Conservation (phyloP, 257 asterid species). For the Solanum ahanhuiri region DNA sequence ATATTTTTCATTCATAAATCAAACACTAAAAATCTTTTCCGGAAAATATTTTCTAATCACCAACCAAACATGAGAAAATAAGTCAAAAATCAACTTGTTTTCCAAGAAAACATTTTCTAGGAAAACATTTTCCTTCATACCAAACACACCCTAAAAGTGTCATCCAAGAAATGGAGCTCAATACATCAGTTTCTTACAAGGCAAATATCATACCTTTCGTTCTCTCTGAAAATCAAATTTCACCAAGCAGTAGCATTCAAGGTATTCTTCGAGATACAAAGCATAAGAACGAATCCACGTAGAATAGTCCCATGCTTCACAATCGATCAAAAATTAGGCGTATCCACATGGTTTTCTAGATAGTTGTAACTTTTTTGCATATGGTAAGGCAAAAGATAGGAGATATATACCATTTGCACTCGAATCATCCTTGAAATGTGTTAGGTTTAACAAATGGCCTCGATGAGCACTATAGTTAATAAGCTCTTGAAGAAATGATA, state of each 20-base stretch:
- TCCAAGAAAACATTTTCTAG: no score
- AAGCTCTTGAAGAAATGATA: constrained; percentile 57
- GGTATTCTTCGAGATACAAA: constrained; percentile 64
- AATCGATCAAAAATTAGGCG: constrained; percentile 8
- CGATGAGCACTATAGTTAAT: constrained; percentile 32
- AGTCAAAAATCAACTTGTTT: no score
- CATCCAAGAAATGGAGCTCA: no score
- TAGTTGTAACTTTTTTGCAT: background rate
- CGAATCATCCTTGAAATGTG: constrained; percentile 72
- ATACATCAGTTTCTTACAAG: background rate
- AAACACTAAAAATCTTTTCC: no score
- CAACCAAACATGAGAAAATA: no score
- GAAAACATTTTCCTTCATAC: no score
- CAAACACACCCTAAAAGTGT: no score
- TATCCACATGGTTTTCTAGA: constrained; percentile 4
- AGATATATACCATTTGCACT: constrained; percentile 39
- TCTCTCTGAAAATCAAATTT: constrained; percentile 63
- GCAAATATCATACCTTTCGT: background rate
- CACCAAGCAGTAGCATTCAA: constrained; percentile 54
- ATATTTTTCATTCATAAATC: no score
- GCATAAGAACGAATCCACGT: constrained; percentile 63
- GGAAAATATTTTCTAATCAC: no score
- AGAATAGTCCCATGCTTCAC: constrained; percentile 65
- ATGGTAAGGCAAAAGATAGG: constrained; percentile 1
- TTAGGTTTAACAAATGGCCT: constrained; percentile 45